Conservation (phyloP, 1,139 yeast genomes). For the Debaryomycetaceae sp. region DNA sequence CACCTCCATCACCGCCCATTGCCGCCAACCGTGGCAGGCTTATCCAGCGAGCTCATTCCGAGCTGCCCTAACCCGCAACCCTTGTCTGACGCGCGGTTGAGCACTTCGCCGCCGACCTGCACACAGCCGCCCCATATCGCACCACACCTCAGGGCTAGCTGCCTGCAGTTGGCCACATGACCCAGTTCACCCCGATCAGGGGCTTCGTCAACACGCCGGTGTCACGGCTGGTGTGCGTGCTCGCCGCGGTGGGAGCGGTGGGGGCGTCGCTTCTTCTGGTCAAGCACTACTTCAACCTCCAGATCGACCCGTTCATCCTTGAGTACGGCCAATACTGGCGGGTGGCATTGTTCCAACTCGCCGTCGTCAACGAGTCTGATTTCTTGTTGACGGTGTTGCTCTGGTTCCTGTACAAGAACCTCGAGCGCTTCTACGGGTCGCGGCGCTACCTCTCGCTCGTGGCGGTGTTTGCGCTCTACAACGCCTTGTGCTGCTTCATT, state of each 20-base stretch:
- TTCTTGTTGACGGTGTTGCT: conserved; percentile 48
- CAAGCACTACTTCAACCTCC: conserved; percentile 50
- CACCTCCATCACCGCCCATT: too few relatives aligned
- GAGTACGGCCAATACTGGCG: conserved; percentile 71
- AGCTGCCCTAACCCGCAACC: too few relatives aligned
- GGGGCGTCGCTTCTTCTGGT: conserved; percentile 50
- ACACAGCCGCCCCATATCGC: too few relatives aligned
- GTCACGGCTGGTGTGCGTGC: conserved; percentile 40
- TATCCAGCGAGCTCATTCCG: too few relatives aligned
- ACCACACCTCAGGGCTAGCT: too few relatives aligned
- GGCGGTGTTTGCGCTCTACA: conserved; percentile 29
- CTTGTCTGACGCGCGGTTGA: too few relatives aligned
- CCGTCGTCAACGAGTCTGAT: conserved; percentile 65
- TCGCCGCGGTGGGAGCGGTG: conserved; percentile 44
- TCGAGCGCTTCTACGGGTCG: conserved; percentile 66
- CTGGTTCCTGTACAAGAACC: conserved; percentile 54
- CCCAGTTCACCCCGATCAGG: conserved; percentile 37
- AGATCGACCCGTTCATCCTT: conserved; percentile 56
- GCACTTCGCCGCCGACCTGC: too few relatives aligned
- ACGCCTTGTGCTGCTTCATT: conserved; percentile 28
- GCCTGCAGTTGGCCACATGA: too few relatives aligned
- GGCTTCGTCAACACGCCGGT: conserved; percentile 64
- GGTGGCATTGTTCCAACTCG: conserved; percentile 47
- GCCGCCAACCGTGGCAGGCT: too few relatives aligned
- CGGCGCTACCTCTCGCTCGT: conserved; percentile 47